Base-by-base conservation (phyloP, 257 asterid genomes). In the Solanum corneliomulleri region DNA sequence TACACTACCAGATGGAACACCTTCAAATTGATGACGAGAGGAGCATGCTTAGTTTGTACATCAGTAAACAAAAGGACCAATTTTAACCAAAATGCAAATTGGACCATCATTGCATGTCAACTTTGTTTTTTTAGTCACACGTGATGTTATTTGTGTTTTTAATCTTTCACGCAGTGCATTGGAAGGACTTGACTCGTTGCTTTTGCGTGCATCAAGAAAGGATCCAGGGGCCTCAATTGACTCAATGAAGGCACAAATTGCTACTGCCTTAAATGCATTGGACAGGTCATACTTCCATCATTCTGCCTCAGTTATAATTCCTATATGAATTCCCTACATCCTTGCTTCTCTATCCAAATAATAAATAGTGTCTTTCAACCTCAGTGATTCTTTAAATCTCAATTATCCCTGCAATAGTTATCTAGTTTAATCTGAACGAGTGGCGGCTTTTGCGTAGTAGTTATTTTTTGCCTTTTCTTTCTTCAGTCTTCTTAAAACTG, bases 171-270 rank as follows among this genome's bases (percentile, higher is more conserved):
- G 88, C 70, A 97, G 99, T 75, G 96, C 99, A 21, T 89, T 97
- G 95, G 99, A 97, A 93, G 98, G 95, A 86, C 99, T 97, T 9
- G 99, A 97, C 88, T 97, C 98, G 35, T 91, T 95, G 87, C 97
- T 97, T 64, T 88, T 94, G 87, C 96, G 90, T 52, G 99, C 98
- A 62, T 94, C 99, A 25, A 90, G 99, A 91, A 95, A 94, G 71
- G 93, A 92, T 18, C 89, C 94, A n/a, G 88, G 82, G 71, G 88
- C 94, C 84, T 88, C 98, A 9, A 64, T 94, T 86, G 91, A 92
- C 88, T 86, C 97, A 2, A 95, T 95, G 99, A 94, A 94, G 88
- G 88, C 62, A 18, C 87, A 93, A 60, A 93, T 95, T 68, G 93
- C 47, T 33, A 85, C 92, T 2, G 96, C 94, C 29, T 90, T 94